These are phyloP conservation scores for Alternaria viburni DNA, from an alignment of 2,329 filamentous ascomycete genomes.

Conservation along the genomic window DNA sequence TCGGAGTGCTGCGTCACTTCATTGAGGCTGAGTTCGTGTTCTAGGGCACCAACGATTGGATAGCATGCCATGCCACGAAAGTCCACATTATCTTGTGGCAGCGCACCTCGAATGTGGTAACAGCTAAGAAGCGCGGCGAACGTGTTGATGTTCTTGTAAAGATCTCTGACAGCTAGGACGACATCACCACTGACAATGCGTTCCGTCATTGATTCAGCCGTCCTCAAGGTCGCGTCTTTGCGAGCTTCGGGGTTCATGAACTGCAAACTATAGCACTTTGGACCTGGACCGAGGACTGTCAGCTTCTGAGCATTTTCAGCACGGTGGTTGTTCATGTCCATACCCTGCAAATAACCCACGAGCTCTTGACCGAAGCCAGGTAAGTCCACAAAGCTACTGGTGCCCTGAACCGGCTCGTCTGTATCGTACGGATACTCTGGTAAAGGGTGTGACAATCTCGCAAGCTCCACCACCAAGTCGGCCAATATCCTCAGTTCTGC, in stretches of 20 bases:
- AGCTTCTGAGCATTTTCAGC: neutral
- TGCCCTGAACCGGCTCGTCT: neutral
- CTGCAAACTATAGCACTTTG: neutral
- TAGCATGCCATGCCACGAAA: neutral
- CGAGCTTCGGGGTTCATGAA: neutral
- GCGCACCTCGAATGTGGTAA: neutral
- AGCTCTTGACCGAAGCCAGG: neutral
- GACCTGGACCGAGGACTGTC: neutral
- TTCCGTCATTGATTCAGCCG: neutral
- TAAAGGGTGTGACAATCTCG: neutral
- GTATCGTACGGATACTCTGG: neutral
- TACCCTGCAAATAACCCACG: neutral
- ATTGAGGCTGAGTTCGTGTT: neutral
- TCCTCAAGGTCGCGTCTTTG: neutral
- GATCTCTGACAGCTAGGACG: neutral
- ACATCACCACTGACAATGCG: neutral
- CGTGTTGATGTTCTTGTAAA: neutral
- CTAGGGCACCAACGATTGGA: neutral
- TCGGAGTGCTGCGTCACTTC: neutral
- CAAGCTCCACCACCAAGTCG: neutral
- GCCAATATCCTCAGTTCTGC: neutral
- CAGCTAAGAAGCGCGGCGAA: neutral
- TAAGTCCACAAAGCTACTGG: neutral
- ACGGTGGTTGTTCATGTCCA: neutral
- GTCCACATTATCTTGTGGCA: neutral